Evolutionary conservation across 1,284 basidiomycete species (phyloP).

Genomic region (Rhodotorula sp.): DNA sequence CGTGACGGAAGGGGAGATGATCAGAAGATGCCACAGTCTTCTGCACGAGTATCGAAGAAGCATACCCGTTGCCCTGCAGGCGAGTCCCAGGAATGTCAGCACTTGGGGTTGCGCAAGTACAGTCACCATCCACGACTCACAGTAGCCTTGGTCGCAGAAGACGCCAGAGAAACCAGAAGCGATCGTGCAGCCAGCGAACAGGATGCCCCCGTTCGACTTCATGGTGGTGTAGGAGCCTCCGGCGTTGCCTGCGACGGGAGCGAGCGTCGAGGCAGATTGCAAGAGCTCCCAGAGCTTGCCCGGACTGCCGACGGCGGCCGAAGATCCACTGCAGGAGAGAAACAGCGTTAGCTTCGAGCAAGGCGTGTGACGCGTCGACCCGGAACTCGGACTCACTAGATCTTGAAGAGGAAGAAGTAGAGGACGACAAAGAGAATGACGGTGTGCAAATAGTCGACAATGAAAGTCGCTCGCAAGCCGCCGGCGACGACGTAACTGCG

Average conservation of each 20-base stretch:
- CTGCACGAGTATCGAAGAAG: too few species aligned
- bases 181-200: conserved; percentile 59
- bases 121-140: not conserved
- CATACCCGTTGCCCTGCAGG: too few species aligned
- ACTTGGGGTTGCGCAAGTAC: too few species aligned
- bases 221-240: conserved; percentile 67
- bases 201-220: conserved; percentile 55
- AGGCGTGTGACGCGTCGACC: too few species aligned
- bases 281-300: conserved; percentile 46
- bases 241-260: conserved; percentile 57
- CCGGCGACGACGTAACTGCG: not conserved
- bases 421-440: conserved; percentile 76
- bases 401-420: conserved; percentile 63
- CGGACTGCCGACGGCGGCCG: conserved; percentile 58
- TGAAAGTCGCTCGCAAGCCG: conserved; percentile 54
- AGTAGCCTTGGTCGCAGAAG: conserved; percentile 29
- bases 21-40: too few species aligned
- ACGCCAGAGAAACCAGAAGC: conserved; percentile 22
- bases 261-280: conserved; percentile 51
- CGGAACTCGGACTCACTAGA: conserved; percentile 54
- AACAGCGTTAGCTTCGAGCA: too few species aligned
- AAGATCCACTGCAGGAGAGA: conserved; percentile 50
- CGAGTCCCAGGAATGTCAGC: too few species aligned
- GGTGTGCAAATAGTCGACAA: conserved; percentile 55
- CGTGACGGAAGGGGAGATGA: conserved; percentile 23